Base-by-base conservation (phyloP, 1,284 basidiomycete species). In the Cerioporus squamosus region DNA sequence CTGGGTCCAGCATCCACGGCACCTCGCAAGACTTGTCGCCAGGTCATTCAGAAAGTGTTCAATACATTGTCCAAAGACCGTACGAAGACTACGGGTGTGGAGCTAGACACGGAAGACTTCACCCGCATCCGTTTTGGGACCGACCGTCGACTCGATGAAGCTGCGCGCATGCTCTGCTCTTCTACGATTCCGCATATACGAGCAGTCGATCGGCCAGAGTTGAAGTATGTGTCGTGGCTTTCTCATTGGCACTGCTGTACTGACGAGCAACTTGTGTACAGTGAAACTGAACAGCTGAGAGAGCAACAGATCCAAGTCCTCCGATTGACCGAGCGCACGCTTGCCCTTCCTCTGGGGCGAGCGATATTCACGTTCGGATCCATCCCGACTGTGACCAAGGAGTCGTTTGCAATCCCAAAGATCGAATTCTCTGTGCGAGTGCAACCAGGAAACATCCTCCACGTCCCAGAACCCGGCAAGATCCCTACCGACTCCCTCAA, bases 291-390 rank as follows among this genome's bases (percentile, higher is more conserved):
- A 51, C 84, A 91, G 66, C 79, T 84, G 10, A 88, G 88, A 66
- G 92, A 94, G 65, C 90, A 95, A 44, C 92, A 96, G 66, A 82
- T 81, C 51, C 86, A 93, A 59, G 90, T 92, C 5, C 75, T 90
- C 44, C 84, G 89, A 22, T 84, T 96, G 33, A 88, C 92, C 17
- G 90, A 94, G 68, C 83, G 95, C 46, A 97, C 94, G 0, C 79
- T 96, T 29, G 88, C 95, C 1, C 78, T 97, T 38, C 88, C 94
- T 0, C 85, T 94, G 61, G 95, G 95, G 3, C 83, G 93, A 61
- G 94, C 91, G 0, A 88, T 96, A 80, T 95, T 94, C 71, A 92
- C 88, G 1, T 97, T 91, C 72, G 91, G 89, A 5, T 88, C 90
- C 0, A 82, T 89, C 12, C 75, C 84, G 15, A 85, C 83, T 1